Conservation (phyloP, 2,329 filamentous ascomycete genomes). For the Cladobotryum protrusum region DNA sequence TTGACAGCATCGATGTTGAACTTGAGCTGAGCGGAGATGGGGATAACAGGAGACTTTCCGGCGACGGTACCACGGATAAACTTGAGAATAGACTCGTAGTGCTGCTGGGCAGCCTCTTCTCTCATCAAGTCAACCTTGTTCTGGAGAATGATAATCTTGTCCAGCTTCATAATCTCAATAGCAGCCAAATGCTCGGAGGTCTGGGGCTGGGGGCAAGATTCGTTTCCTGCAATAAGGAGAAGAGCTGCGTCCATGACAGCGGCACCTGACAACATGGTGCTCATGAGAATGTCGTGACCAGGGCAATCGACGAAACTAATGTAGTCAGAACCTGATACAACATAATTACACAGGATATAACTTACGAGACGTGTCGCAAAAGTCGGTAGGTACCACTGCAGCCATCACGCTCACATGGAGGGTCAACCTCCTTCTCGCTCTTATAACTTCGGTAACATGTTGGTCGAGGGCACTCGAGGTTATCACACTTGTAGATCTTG, state of each 20-base stretch:
- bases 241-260: conserved; percentile 99
- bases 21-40: conserved; percentile 95
- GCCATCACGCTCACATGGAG: conserved; percentile 88
- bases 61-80: conserved; percentile 98
- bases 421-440: conserved; percentile 98
- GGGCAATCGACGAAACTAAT: conserved; percentile 92
- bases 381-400: conserved; percentile 83
- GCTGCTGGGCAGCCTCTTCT: conserved; percentile 85
- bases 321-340: conserved; percentile 5
- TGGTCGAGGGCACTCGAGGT: conserved; percentile 80
- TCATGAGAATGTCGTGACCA: conserved; percentile 99
- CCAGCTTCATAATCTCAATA: conserved; percentile 99
- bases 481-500: conserved; percentile 99
- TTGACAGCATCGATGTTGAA: conserved; percentile 99
- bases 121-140: conserved; percentile 99
- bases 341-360: conserved; percentile 19
- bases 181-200: conserved; percentile 98
- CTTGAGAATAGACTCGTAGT: conserved; percentile 96
- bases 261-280: conserved; percentile 98
- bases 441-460: conserved; percentile 96
- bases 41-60: conserved; percentile 90
- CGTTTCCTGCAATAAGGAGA: conserved; percentile 94
- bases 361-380: conserved; percentile 86
- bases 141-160: conserved; percentile 98
- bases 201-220: conserved; percentile 96